Evolutionary conservation across 768 basidiomycete genomes (phyloP), one percentile per base, ranked within the genome.

Genomic region (Lepiota brunneoincarnata): DNA sequence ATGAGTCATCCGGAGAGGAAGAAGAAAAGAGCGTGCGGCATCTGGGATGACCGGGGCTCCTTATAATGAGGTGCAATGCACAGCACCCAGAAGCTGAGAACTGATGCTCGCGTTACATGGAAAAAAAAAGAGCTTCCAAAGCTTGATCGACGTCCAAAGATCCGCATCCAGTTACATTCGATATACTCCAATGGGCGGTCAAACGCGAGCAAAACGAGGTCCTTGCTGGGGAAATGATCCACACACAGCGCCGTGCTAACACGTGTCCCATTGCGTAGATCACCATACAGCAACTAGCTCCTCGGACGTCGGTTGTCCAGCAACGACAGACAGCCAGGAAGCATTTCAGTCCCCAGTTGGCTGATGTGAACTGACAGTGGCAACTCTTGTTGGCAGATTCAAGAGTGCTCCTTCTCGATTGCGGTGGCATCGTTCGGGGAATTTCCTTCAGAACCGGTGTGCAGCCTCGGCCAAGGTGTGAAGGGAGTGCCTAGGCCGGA

Each of bases 401-500:
- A 38, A 45, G 47, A 17, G 46, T 42, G 49, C 51, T 55, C 54
- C 41, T 11, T 21, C 53, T 55, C 49, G 38, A 34, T 39, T 26
- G 20, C 36, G 23, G 34, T 31, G 28, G 28, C 31, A 10, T 9
- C 31, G 11, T 31, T 10, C 31, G 31, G 31, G 31, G 11, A 10
- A 10, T 11, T 31, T 24, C 23, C 37, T 51, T 35, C 18, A 23
- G 14, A 17, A 3, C 41, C 24, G 41, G 23, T 10, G 38, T 24
- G 51, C 44, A 39, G 46, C 23, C 20, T 9, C 17, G n/a, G 28
- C 6, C 17, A 50, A 17, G 50, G 24, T 38, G 35, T 61, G 17
- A 52, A 20, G 14, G 55, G 55, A 45, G 65, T 61, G 20, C 72
- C 69, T 20, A 71, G 56, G 48, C 62, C 61, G 20, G 69, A 64